A percentile compares a stretch with the other conserved stretches of the same genome.
These are phyloP conservation scores for Eimeria praecox DNA, from an alignment of 169 alveolate species.

Conservation along the genomic window DNA sequence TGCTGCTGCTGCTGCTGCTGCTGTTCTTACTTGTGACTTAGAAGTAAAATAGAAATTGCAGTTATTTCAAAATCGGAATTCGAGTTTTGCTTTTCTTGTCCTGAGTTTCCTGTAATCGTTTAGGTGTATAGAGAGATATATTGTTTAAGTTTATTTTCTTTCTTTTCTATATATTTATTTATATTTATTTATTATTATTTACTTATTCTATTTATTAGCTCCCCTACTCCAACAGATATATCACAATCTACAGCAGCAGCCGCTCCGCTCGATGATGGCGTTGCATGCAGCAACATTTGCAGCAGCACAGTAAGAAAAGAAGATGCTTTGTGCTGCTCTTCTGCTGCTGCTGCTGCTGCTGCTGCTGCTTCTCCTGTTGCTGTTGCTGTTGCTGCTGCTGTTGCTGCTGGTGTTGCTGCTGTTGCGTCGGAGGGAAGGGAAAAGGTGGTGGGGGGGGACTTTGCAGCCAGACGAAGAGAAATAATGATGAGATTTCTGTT, in stretches of 20 bases:
- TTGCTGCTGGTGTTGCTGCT: neutral
- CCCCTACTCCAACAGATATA: neutral
- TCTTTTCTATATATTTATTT: neutral
- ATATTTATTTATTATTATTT: neutral
- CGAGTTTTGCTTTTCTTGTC: neutral
- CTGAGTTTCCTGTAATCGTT: neutral
- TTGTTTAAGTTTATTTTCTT: neutral
- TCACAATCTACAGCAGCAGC: neutral
- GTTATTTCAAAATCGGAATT: neutral
- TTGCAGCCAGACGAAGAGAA: neutral
- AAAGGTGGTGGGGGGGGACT: too few species aligned
- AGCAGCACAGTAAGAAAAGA: neutral
- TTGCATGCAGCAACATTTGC: neutral
- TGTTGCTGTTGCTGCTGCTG: conserved; percentile 20
- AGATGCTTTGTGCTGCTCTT: neutral
- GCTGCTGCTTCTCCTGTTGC: too few species aligned
- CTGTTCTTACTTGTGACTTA: neutral
- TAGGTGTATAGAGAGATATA: too few species aligned
- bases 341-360: neutral
- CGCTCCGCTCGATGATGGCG: neutral
- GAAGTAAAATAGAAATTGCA: neutral
- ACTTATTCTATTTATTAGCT: neutral
- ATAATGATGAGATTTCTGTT: neutral
- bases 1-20: neutral
- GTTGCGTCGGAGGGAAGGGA: too few species aligned